Conservation (phyloP, 192 early-diverging fungal species). For the Linnemannia schmuckeri region DNA sequence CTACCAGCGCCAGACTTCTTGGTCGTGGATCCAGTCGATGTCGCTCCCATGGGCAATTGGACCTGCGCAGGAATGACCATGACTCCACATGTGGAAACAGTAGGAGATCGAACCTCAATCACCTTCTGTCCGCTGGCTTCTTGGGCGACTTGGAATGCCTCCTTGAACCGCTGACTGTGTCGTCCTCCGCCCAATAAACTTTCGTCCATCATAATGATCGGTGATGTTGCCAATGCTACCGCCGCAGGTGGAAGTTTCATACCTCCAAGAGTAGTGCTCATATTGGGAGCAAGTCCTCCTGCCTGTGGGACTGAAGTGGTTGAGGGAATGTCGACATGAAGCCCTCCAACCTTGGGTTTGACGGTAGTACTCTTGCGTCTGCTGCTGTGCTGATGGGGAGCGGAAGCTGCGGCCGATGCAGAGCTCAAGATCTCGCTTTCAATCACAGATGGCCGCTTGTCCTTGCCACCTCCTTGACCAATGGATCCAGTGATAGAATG, state of each 20-base stretch:
- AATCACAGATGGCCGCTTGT: background rate
- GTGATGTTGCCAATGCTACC: background rate
- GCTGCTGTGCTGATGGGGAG: background rate
- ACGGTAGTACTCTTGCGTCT: background rate
- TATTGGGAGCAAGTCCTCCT: background rate
- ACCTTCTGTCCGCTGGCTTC: constrained; percentile 39
- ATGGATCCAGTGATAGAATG: background rate
- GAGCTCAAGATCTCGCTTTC: background rate
- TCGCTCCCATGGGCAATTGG: constrained; percentile 15
- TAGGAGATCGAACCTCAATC: constrained; percentile 11
- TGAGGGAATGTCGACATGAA: constrained; percentile 1
- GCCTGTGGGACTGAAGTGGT: background rate
- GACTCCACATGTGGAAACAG: background rate
- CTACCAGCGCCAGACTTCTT: background rate
- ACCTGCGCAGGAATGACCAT: constrained; percentile 10
- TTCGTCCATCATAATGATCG: constrained; percentile 42
- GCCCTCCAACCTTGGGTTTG: background rate
- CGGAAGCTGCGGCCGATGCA: background rate
- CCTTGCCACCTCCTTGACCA: background rate
- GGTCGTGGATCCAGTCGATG: background rate
- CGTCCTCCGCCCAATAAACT: constrained; percentile 16
- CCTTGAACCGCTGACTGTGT: constrained; percentile 35
- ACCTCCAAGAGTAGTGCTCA: background rate
- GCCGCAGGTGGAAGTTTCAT: background rate
- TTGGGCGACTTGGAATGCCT: constrained; percentile 34